Evolutionary conservation across 2,329 filamentous ascomycete genomes (phyloP).

Genomic region (Hyphodiscus sp.): DNA sequence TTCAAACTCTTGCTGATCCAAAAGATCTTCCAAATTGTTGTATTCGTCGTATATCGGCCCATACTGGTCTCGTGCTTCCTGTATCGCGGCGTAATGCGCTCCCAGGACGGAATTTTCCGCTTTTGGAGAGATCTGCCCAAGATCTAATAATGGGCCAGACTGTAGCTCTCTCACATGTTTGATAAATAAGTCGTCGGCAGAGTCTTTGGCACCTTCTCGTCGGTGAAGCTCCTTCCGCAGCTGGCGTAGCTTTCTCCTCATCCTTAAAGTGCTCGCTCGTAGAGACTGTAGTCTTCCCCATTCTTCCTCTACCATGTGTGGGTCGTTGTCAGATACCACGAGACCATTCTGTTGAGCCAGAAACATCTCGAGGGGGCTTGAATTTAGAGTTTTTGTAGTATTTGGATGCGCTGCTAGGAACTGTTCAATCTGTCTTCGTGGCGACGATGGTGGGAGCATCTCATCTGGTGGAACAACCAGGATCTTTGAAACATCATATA

Average conservation of each 20-base stretch:
- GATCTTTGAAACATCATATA: neutral
- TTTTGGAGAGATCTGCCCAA: neutral
- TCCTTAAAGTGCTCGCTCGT: constrained; percentile 1
- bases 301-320: neutral
- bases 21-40: constrained; percentile 6
- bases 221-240: constrained; percentile 7
- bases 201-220: constrained; percentile 3
- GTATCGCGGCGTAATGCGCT: constrained; percentile 2
- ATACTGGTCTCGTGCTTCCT: constrained; percentile 15
- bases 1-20: constrained; percentile 13
- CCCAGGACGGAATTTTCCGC: neutral
- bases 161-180: constrained; percentile 5
- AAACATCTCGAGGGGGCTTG: constrained; percentile 6
- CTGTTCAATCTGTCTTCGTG: neutral
- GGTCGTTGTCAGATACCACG: neutral
- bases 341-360: constrained; percentile 3
- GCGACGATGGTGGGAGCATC: neutral
- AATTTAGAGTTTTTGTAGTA: neutral
- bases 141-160: neutral
- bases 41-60: constrained; percentile 15
- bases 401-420: neutral
- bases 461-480: neutral
- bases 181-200: constrained; percentile 13
- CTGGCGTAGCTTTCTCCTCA: neutral
- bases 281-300: constrained; percentile 1